Evolutionary conservation across 495 filamentous ascomycete species (phyloP).

Genomic region (Xylaria telfairii): DNA sequence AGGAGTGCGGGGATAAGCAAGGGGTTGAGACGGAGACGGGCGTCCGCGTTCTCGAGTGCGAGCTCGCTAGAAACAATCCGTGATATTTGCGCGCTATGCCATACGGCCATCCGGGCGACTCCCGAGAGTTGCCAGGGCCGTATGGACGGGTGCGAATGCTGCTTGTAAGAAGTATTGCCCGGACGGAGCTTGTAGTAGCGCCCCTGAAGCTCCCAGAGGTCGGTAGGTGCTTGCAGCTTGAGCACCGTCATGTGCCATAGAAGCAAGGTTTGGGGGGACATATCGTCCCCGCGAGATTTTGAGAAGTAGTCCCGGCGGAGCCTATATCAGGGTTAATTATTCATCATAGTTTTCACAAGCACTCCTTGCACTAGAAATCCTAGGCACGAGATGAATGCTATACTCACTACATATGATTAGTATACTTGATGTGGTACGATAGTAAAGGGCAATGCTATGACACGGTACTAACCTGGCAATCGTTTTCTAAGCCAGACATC

Average conservation of each 20-base stretch:
- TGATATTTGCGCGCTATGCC: conserved; percentile 35
- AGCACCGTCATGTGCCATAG: conserved; percentile 36
- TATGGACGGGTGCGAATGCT: conserved; percentile 19
- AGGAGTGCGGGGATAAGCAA: conserved; percentile 32
- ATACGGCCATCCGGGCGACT: conserved; percentile 26
- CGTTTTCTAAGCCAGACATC: conserved; percentile 26
- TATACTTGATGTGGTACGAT: background rate
- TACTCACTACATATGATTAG: conserved; percentile 4
- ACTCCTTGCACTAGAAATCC: background rate
- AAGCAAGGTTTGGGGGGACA: conserved; percentile 28
- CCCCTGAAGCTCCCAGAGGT: conserved; percentile 14
- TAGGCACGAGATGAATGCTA: background rate
- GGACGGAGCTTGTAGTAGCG: conserved; percentile 17
- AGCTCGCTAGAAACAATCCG: conserved; percentile 25
- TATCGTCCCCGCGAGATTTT: conserved; percentile 7
- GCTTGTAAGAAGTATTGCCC: background rate
- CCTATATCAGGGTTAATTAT: background rate
- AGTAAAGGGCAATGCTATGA: background rate
- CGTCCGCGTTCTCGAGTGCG: background rate
- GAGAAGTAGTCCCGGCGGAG: conserved; percentile 23
- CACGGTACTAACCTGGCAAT: conserved; percentile 22
- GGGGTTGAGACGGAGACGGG: conserved; percentile 30
- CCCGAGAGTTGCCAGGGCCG: conserved; percentile 27
- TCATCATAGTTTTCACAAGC: background rate
- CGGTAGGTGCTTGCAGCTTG: conserved; percentile 33